These are phyloP conservation scores for Begonia fuchsioides DNA, from an alignment of 306 rosid species.

Conservation along the genomic window DNA sequence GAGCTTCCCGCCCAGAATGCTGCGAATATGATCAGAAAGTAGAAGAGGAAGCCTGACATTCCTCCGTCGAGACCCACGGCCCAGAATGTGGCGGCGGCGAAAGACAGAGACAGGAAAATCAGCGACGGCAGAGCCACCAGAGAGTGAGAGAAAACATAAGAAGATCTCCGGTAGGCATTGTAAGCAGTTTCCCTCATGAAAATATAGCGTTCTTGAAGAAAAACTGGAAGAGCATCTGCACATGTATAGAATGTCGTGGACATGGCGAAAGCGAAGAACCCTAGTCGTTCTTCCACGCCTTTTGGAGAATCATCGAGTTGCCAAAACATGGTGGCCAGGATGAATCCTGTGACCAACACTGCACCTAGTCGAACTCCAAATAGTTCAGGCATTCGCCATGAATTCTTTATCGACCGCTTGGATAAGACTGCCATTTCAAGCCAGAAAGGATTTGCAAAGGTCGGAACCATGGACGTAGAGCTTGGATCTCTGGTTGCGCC, in stretches of 20 bases:
- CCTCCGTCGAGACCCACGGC: slow-evolving; percentile 95
- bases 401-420: slow-evolving; percentile 38
- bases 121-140: slow-evolving; percentile 37
- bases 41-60: slow-evolving; percentile 40
- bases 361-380: slow-evolving; percentile 68
- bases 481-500: slow-evolving; percentile 39
- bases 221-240: slow-evolving; percentile 82
- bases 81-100: slow-evolving; percentile 59
- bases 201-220: slow-evolving; percentile 79
- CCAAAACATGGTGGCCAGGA: slow-evolving; percentile 84
- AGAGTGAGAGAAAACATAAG: slow-evolving; percentile 64
- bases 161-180: slow-evolving; percentile 63
- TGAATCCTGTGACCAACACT: slow-evolving; percentile 67
- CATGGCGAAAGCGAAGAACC: slow-evolving; percentile 94
- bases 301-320: slow-evolving; percentile 54
- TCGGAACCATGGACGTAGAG: slow-evolving; percentile 49
- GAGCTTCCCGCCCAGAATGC: slow-evolving; percentile 93
- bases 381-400: slow-evolving; percentile 52
- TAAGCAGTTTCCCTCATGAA: slow-evolving; percentile 89
- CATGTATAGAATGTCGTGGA: slow-evolving; percentile 93
- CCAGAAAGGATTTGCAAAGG: slow-evolving; percentile 61
- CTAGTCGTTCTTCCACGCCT: slow-evolving; percentile 74
- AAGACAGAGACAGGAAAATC: slow-evolving; percentile 39
- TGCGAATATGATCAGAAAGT: slow-evolving; percentile 47
- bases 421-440: slow-evolving; percentile 52